Evolutionary conservation across 805 yeast genomes (phyloP), one percentile per base, ranked within the genome.

Genomic region (Allodekkera sacchari): DNA sequence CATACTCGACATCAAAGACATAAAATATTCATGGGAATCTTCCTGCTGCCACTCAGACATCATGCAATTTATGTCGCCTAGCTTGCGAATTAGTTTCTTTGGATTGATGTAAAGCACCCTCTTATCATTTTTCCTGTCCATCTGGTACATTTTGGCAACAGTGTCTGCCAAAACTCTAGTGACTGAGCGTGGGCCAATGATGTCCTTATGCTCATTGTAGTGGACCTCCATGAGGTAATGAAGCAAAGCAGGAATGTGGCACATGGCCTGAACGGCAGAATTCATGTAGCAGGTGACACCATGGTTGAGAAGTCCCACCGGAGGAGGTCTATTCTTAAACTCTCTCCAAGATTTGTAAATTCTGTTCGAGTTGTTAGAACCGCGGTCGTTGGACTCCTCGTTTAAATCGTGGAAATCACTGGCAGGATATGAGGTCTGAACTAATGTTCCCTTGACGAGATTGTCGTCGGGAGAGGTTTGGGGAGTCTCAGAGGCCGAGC

Each of bases 41-140:
- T 92, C 97, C 55, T 92, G 98, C 57, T 85, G 88, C 95, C 95
- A 88, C 53, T 79, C 92, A 27, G 87, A 77, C 95, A 88, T 85
- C 95, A 84, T 83, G 53, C 95, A 84, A 56, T 87, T 87, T 47
- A 89, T 84, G 47, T 84, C 95, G 30, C 71, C 83, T 35, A 83
- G 62, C 42, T 85, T 67, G 31, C 66, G 66, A 36, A 83, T 78
- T 45, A 87, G 64, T 47, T 71, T 74, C 44, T 75, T 75, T 7
- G 95, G 97, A 57, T 82, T 82, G 33, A 85, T 64, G 47, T 69
- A 74, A 37, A 66, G 62, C 31, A 61, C 52, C 24, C 51, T 54
- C 28, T 47, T 52, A 35, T 57, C 50, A 29, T 55, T 38, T 35
- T 54, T 53, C 28, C 60, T 64, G 27, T 68, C 74, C n/a, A 65